Percentiles rank a stretch among this genome's conserved stretches.
Conservation (phyloP, 495 filamentous ascomycete species). For the Penicillium goetzii region DNA sequence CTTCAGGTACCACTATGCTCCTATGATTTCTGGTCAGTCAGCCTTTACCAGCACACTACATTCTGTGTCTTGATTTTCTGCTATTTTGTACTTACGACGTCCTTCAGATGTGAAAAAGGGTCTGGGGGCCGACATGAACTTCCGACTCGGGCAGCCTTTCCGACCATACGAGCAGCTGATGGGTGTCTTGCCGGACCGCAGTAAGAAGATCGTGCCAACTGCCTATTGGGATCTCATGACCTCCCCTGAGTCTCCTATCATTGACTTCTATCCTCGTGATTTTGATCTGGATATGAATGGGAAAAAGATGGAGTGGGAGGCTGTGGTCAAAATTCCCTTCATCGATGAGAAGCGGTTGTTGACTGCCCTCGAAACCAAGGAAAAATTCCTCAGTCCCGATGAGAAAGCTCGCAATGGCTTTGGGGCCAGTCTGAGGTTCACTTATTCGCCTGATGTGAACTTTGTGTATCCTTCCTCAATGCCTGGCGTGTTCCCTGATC, state of each 20-base stretch:
- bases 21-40: slow-evolving; percentile 83
- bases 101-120: slow-evolving; percentile 78
- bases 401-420: slow-evolving; percentile 87
- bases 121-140: slow-evolving; percentile 83
- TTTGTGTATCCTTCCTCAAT: slow-evolving; percentile 84
- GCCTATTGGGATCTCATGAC: slow-evolving; percentile 95
- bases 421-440: slow-evolving; percentile 90
- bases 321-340: slow-evolving; percentile 98
- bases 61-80: background rate
- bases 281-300: slow-evolving; percentile 99
- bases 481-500: slow-evolving; percentile 87
- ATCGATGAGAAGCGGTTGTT: slow-evolving; percentile 90
- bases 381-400: slow-evolving; percentile 71
- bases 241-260: slow-evolving; percentile 86
- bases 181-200: slow-evolving; percentile 96
- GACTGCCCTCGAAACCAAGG: slow-evolving; percentile 80
- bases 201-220: slow-evolving; percentile 89
- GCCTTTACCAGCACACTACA: background rate
- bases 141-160: slow-evolving; percentile 92
- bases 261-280: slow-evolving; percentile 97
- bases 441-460: slow-evolving; percentile 74
- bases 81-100: slow-evolving; percentile 17
- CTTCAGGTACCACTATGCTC: slow-evolving; percentile 94
- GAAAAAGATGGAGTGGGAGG: slow-evolving; percentile 99
- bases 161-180: slow-evolving; percentile 95